These are phyloP conservation scores for Apophysomyces elegans DNA, from an alignment of 371 early-diverging fungal genomes.

Conservation along the genomic window DNA sequence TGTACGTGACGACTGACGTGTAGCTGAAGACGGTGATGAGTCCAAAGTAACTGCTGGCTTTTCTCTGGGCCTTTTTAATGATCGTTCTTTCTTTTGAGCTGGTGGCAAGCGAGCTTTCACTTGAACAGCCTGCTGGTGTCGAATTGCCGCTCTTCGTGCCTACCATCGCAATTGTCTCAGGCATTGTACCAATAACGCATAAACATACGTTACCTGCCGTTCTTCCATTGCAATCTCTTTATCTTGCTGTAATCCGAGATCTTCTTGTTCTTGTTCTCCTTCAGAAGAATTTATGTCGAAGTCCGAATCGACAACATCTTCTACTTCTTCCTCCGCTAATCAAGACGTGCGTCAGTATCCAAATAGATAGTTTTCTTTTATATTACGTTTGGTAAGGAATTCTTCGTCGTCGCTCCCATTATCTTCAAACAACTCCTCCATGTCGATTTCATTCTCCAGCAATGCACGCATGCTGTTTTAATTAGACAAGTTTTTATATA, in stretches of 20 bases:
- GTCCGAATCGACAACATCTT: conserved; percentile 67
- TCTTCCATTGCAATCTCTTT: conserved; percentile 53
- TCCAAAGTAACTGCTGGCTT: conserved; percentile 2
- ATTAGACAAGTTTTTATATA: background rate
- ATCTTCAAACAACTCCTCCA: conserved; percentile 65
- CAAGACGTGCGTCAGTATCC: background rate
- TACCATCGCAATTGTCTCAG: background rate
- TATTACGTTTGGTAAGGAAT: conserved; percentile 48
- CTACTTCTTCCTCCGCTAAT: conserved; percentile 33
- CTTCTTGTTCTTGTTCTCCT: conserved; percentile 59
- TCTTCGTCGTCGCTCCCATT: conserved; percentile 61
- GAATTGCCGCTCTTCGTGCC: conserved; percentile 22
- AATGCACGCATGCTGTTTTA: conserved; percentile 55
- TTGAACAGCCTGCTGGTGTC: background rate
- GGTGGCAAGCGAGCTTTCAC: background rate
- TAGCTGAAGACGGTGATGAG: conserved; percentile 29
- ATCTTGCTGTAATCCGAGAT: conserved; percentile 53
- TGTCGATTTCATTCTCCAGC: conserved; percentile 60
- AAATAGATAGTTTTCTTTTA: background rate
- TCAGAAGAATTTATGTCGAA: conserved; percentile 64
- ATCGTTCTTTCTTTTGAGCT: conserved; percentile 10
- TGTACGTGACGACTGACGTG: conserved; percentile 61
- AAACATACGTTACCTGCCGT: conserved; percentile 26
- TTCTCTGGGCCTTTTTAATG: conserved; percentile 17
- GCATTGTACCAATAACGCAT: background rate